These are phyloP conservation scores for Rosa lucieae DNA, from an alignment of 306 rosid species.

Conservation along the genomic window DNA sequence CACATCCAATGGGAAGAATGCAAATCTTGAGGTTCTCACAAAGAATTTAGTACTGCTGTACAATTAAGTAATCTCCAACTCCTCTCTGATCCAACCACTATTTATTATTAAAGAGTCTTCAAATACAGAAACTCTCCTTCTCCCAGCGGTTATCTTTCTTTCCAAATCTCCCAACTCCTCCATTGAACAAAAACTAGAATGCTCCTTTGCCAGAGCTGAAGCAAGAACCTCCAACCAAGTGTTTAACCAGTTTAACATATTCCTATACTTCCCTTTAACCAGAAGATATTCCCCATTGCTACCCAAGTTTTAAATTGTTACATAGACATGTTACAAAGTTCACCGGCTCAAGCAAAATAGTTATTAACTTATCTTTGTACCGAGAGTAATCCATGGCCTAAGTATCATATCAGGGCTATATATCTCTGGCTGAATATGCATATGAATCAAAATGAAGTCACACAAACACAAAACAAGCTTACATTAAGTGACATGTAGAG, in stretches of 20 bases:
- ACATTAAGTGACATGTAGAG: background rate
- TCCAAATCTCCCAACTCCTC: background rate
- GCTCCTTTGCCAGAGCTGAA: background rate
- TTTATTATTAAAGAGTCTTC: background rate
- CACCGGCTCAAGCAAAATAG: background rate
- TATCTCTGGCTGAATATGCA: too few relatives aligned
- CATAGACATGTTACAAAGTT: background rate
- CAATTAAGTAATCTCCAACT: background rate
- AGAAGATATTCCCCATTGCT: background rate
- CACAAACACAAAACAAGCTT: background rate
- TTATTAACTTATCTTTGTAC: background rate
- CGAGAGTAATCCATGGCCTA: background rate
- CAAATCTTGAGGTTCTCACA: background rate
- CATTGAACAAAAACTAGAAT: background rate
- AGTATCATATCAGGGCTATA: background rate
- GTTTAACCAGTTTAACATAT: slow-evolving; percentile 1
- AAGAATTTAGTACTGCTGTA: background rate
- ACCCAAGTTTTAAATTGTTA: background rate
- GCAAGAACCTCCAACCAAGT: background rate
- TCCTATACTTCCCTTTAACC: background rate
- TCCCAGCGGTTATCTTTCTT: background rate
- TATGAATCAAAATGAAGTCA: background rate
- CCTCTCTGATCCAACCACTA: background rate
- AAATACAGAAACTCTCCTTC: background rate
- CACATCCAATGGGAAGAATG: background rate